Conservation (phyloP, 208 protist species). For the Acanthamoeba triangularis region DNA sequence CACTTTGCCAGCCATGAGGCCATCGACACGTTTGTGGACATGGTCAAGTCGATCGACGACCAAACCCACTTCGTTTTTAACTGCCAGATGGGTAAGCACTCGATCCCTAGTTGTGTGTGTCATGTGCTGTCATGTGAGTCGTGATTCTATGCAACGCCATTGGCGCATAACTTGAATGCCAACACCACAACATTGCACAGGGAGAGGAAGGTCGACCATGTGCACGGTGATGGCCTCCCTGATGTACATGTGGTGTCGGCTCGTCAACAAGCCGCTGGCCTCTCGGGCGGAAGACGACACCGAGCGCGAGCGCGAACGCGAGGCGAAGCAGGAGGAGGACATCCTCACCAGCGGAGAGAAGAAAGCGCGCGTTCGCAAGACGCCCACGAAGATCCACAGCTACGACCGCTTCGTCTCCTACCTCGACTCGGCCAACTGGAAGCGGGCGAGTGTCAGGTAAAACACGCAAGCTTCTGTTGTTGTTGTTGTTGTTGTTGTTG, state of each 20-base stretch:
- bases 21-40: background rate
- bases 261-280: background rate
- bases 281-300: background rate
- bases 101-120: background rate
- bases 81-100: slow-evolving; percentile 56
- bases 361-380: background rate
- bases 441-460: background rate
- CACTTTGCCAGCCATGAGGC: background rate
- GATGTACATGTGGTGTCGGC: slow-evolving; percentile 63
- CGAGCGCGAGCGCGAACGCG: background rate
- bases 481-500: background rate
- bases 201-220: slow-evolving; percentile 60
- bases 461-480: background rate
- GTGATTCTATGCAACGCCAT: too few relatives aligned
- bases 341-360: background rate
- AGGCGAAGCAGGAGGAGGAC: background rate
- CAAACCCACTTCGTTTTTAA: slow-evolving; percentile 56
- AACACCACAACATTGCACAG: background rate
- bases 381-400: slow-evolving; percentile 18
- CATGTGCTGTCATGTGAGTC: background rate
- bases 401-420: slow-evolving; percentile 38
- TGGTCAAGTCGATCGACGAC: background rate
- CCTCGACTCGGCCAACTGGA: slow-evolving; percentile 30
- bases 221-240: slow-evolving; percentile 65
- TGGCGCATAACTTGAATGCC: too few relatives aligned